These are phyloP conservation scores for Salvia sclarea DNA, from an alignment of 305 asterid genomes.

Conservation along the genomic window DNA sequence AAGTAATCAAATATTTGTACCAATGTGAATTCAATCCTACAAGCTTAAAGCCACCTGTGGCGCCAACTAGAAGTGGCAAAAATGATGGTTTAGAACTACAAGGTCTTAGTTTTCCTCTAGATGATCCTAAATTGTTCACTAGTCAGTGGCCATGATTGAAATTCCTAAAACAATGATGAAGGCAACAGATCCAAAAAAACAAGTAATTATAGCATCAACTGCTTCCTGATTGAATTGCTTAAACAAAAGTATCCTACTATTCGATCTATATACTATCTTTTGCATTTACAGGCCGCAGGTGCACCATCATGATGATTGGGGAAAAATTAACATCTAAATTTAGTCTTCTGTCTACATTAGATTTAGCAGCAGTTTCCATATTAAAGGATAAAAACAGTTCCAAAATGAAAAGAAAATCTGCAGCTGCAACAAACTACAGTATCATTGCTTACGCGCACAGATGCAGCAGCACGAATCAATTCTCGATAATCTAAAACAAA, in stretches of 20 bases:
- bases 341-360: neutral
- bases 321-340: neutral
- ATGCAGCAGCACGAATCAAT: slow-evolving; percentile 26
- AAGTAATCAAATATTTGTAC: neutral
- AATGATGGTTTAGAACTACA: neutral
- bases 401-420: neutral
- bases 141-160: neutral
- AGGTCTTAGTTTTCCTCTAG: neutral
- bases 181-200: slow-evolving; percentile 3
- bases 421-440: slow-evolving; percentile 7
- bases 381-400: neutral
- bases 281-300: neutral
- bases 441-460: slow-evolving; percentile 6
- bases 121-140: neutral
- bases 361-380: slow-evolving; percentile 1
- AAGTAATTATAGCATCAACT: slow-evolving; percentile 11
- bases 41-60: neutral
- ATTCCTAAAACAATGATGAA: slow-evolving; percentile 3
- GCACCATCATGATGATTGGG: neutral
- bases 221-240: slow-evolving; percentile 6
- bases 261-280: neutral
- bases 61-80: neutral
- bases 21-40: neutral
- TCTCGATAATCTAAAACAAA: neutral
- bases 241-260: neutral